Evolutionary conservation across 202 grass and related monocot genomes (phyloP).

Genomic region (Panicum virgatum): DNA sequence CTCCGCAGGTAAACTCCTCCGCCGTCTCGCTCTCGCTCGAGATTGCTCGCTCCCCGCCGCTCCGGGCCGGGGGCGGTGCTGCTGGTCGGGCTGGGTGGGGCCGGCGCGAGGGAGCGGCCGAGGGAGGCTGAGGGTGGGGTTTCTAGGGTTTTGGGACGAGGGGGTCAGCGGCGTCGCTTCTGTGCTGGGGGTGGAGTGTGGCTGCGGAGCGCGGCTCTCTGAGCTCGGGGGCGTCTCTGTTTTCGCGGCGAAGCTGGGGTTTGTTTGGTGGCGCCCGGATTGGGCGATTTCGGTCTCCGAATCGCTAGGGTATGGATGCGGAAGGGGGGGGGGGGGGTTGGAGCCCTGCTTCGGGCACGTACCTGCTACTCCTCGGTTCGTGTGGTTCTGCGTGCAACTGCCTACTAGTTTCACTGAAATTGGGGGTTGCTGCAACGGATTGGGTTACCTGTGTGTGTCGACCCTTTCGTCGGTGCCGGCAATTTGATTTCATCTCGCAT

Average conservation of each 20-base stretch:
- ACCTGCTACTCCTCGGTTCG: neutral
- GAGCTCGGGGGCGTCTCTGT: neutral
- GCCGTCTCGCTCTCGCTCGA: neutral
- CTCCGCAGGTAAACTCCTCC: neutral
- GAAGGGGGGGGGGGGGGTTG: neutral
- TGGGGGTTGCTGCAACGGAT: neutral
- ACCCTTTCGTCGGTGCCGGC: neutral
- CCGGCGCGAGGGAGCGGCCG: neutral
- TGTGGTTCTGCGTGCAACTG: neutral
- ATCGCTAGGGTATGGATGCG: neutral
- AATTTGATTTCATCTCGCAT: neutral
- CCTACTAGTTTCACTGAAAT: neutral
- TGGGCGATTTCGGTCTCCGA: neutral
- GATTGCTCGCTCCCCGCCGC: neutral
- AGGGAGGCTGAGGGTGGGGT: neutral
- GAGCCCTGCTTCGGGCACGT: neutral
- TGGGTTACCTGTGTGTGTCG: neutral
- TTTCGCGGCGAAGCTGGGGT: neutral
- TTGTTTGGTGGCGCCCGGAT: neutral
- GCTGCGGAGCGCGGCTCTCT: neutral
- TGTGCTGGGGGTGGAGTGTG: neutral
- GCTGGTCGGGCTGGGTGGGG: neutral
- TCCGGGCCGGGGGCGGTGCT: neutral
- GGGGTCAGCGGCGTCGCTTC: neutral
- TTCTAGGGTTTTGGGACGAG: constrained; percentile 49